These are phyloP conservation scores for Tolypocladium album DNA, from an alignment of 2,329 filamentous ascomycete species.

Conservation along the genomic window DNA sequence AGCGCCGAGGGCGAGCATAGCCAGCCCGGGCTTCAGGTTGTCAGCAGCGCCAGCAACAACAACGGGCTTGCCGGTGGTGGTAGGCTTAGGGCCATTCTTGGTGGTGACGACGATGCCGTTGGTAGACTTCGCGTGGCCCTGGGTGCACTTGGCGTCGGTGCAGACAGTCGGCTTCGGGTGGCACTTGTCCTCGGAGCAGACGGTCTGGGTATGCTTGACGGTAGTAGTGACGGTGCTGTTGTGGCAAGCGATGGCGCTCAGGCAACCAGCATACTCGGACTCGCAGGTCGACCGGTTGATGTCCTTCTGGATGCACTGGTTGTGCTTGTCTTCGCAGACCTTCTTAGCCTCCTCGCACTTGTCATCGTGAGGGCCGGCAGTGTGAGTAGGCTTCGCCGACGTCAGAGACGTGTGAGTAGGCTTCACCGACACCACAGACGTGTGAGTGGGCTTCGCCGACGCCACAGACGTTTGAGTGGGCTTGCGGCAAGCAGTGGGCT, in stretches of 20 bases:
- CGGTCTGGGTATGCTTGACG: too few species aligned
- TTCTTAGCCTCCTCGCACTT: too few species aligned
- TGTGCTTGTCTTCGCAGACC: not conserved
- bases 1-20: slow-evolving; percentile 13
- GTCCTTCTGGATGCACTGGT: not conserved
- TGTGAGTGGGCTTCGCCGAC: not conserved
- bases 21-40: slow-evolving; percentile 9
- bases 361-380: not conserved
- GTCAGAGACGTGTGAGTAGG: not conserved
- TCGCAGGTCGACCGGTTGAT: not conserved
- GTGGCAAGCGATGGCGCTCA: too few species aligned
- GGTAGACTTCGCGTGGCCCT: slow-evolving; percentile 2
- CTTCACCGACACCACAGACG: not conserved
- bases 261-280: not conserved
- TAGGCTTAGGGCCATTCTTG: not conserved
- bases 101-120: not conserved
- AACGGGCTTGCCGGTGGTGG: slow-evolving; percentile 1
- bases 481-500: too few species aligned
- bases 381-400: not conserved
- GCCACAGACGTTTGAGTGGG: too few species aligned
- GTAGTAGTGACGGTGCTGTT: too few species aligned
- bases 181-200: not conserved
- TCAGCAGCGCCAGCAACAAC: slow-evolving; percentile 11
- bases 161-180: too few species aligned
- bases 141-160: not conserved